Conservation (phyloP, 805 yeast species). For the Spathaspora passalidarum region DNA sequence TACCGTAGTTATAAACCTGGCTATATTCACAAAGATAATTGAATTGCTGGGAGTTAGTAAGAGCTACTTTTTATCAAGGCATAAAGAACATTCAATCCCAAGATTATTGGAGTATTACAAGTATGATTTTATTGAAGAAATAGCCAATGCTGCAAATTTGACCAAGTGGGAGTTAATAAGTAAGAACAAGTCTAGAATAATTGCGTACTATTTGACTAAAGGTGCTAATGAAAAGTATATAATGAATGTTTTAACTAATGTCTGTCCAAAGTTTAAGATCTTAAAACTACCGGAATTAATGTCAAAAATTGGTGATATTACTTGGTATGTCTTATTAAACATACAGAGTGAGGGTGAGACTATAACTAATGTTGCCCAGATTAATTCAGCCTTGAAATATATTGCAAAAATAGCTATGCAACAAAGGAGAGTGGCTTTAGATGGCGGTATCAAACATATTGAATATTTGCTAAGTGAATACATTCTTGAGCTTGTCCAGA, state of each 20-base stretch:
- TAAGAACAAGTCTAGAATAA: conserved; percentile 47
- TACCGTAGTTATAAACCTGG: conserved; percentile 57
- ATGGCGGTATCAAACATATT: conserved; percentile 13
- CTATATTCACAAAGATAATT: conserved; percentile 57
- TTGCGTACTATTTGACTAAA: conserved; percentile 57
- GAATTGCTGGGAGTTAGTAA: conserved; percentile 62
- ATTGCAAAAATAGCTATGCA: conserved; percentile 27
- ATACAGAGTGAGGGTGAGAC: conserved; percentile 28
- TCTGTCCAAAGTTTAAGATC: conserved; percentile 45
- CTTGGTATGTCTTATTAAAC: conserved; percentile 33
- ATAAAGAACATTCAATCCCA: conserved; percentile 75
- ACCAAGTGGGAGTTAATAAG: conserved; percentile 47
- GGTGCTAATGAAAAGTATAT: conserved; percentile 49
- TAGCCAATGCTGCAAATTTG: conserved; percentile 52
- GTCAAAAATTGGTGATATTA: conserved; percentile 35
- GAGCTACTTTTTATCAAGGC: conserved; percentile 61
- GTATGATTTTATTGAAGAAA: conserved; percentile 57
- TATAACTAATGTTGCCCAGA: conserved; percentile 23
- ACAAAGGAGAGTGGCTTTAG: conserved; percentile 9
- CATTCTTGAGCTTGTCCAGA: conserved; percentile 72
- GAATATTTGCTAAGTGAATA: conserved; percentile 45
- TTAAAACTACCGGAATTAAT: conserved; percentile 31
- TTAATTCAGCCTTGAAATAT: conserved; percentile 42
- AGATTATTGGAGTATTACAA: conserved; percentile 65
- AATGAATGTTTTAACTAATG: conserved; percentile 49